phyloP scores from a whole-genome alignment of 2,329 filamentous ascomycete species.

The Fusarium guadeloupense region DNA sequence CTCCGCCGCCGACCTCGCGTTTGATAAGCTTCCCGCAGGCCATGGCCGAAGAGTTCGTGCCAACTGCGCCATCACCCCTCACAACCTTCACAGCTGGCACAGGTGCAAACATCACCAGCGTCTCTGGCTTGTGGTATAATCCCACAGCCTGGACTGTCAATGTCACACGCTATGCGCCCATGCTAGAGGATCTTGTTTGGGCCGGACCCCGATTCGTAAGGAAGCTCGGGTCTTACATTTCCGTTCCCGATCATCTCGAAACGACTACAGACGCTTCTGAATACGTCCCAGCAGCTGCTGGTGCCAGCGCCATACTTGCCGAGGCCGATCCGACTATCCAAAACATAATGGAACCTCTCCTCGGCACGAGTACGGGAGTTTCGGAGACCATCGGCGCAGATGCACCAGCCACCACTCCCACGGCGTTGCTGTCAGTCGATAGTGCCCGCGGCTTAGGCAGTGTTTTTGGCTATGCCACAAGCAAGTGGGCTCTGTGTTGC shows the following conservation, averaged over 20 bases:
- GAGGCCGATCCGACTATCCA: slow-evolving; percentile 40
- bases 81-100: slow-evolving; percentile 30
- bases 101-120: slow-evolving; percentile 13
- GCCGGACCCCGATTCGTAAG: slow-evolving; percentile 76
- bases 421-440: slow-evolving; percentile 64
- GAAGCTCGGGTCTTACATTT: slow-evolving; percentile 71
- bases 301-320: slow-evolving; percentile 33
- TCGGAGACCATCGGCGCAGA: slow-evolving; percentile 19
- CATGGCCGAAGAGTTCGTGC: slow-evolving; percentile 40
- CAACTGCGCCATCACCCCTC: slow-evolving; percentile 30
- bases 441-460: slow-evolving; percentile 78
- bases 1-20: background rate
- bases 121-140: slow-evolving; percentile 58
- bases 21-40: slow-evolving; percentile 17
- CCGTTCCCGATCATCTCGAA: slow-evolving; percentile 68
- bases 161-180: slow-evolving; percentile 68
- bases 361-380: slow-evolving; percentile 14
- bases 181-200: slow-evolving; percentile 73
- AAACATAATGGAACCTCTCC: slow-evolving; percentile 44
- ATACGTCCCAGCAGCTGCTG: slow-evolving; percentile 32
- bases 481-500: slow-evolving; percentile 90
- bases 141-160: slow-evolving; percentile 67
- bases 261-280: slow-evolving; percentile 53
- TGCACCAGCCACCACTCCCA: slow-evolving; percentile 29
- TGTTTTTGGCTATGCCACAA: slow-evolving; percentile 89